A percentile compares a stretch with the other conserved stretches of the same genome.
Conservation (phyloP, 768 basidiomycete species). For the Russula sp. region DNA sequence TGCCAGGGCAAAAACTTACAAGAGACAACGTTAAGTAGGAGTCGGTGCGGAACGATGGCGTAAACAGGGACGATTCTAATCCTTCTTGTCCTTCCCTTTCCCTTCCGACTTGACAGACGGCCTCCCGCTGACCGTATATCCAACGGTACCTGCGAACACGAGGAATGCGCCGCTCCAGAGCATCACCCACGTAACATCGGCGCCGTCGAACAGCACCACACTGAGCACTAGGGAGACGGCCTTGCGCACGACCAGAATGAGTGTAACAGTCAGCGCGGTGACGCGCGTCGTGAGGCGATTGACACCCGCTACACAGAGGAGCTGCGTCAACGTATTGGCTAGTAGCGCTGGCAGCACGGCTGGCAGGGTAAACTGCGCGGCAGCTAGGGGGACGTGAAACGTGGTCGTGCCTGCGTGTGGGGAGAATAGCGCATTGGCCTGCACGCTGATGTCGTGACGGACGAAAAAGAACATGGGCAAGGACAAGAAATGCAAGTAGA, state of each 20-base stretch:
- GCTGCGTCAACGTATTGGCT: conserved; percentile 77
- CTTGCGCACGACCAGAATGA: conserved; percentile 76
- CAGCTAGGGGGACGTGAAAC: conserved; percentile 24
- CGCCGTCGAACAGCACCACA: conserved; percentile 44
- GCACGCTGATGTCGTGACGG: conserved; percentile 43
- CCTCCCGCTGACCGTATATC: conserved; percentile 46
- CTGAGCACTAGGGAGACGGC: conserved; percentile 72
- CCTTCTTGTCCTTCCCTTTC: conserved; percentile 23
- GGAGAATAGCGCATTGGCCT: conserved; percentile 36
- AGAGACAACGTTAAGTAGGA: background rate
- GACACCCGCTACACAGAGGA: conserved; percentile 82
- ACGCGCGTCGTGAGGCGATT: conserved; percentile 78
- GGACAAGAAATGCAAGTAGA: conserved; percentile 80
- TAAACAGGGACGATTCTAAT: background rate
- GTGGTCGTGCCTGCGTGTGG: background rate
- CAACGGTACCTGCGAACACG: conserved; percentile 66
- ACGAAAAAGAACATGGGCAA: conserved; percentile 72
- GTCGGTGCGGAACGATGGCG: no score
- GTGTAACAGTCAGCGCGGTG: conserved; percentile 68
- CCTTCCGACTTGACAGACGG: background rate
- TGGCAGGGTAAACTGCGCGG: conserved; percentile 44
- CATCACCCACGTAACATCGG: conserved; percentile 31
- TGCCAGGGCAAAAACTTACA: background rate
- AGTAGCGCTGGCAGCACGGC: conserved; percentile 54
- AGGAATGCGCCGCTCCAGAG: conserved; percentile 67